A percentile compares a stretch with the other conserved stretches of the same genome.
Evolutionary conservation across 1,139 yeast species (phyloP).

Genomic region (Suhomyces coccinellae): DNA sequence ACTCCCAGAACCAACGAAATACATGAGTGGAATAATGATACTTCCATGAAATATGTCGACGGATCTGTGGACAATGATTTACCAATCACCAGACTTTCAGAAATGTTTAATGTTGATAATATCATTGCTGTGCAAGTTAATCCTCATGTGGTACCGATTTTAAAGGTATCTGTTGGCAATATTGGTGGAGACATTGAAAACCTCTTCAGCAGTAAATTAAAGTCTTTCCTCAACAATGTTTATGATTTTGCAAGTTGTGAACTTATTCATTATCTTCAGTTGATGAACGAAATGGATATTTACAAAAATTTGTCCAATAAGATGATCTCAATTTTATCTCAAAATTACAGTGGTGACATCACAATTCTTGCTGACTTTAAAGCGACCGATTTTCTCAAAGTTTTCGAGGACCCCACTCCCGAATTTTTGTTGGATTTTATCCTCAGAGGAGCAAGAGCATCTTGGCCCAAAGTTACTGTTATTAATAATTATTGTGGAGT

Average conservation of each 20-base stretch:
- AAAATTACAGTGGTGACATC: conserved; percentile 89
- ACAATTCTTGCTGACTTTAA: conserved; percentile 81
- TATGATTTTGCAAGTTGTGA: conserved; percentile 69
- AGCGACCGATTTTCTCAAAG: conserved; percentile 56
- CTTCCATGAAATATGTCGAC: conserved; percentile 82
- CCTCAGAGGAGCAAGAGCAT: conserved; percentile 82
- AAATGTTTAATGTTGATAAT: conserved; percentile 95
- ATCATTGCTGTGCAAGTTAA: conserved; percentile 96
- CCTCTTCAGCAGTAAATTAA: conserved; percentile 56
- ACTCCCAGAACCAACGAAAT: conserved; percentile 67
- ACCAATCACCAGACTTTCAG: conserved; percentile 86
- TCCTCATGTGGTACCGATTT: conserved; percentile 90
- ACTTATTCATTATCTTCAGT: conserved; percentile 71
- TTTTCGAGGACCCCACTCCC: conserved; percentile 79
- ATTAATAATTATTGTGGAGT: conserved; percentile 87
- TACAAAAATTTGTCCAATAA: conserved; percentile 73
- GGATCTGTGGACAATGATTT: conserved; percentile 95
- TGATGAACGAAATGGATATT: conserved; percentile 74
- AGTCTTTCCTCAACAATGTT: conserved; percentile 52
- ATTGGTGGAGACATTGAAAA: conserved; percentile 72
- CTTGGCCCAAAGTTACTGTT: conserved; percentile 88
- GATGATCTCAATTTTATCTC: conserved; percentile 72
- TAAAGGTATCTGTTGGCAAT: conserved; percentile 64
- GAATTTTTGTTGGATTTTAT: conserved; percentile 70
- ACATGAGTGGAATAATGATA: conserved; percentile 78